These are phyloP conservation scores for Penicillium psychrosexuale DNA, from an alignment of 2,329 filamentous ascomycete genomes.

Conservation along the genomic window DNA sequence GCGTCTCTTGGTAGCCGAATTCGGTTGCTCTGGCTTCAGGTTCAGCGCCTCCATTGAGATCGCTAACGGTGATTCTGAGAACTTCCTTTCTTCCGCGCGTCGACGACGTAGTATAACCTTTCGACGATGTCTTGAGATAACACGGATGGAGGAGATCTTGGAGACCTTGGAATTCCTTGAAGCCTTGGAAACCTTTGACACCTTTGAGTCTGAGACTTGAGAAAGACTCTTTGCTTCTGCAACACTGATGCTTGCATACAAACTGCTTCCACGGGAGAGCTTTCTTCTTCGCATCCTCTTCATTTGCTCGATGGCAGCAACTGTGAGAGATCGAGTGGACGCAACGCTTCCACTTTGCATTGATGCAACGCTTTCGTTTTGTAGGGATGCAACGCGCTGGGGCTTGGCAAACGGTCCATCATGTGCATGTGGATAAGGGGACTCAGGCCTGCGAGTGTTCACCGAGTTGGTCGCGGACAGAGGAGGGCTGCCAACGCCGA, in stretches of 20 bases:
- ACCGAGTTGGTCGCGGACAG: not conserved
- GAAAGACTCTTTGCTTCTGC: not conserved
- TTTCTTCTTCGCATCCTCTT: constrained; percentile 3
- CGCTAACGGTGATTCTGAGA: not conserved
- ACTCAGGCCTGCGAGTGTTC: not conserved
- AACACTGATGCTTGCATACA: not conserved
- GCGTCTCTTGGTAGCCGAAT: constrained; percentile 33
- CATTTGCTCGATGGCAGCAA: constrained; percentile 15
- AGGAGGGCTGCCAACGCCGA: not conserved
- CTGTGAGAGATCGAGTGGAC: constrained; percentile 9
- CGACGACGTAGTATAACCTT: constrained; percentile 6
- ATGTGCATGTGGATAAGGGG: not conserved
- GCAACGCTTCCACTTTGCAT: constrained; percentile 8
- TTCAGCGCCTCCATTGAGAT: not conserved
- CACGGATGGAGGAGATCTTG: not conserved
- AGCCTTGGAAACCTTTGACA: not conserved
- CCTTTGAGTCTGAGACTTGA: not conserved
- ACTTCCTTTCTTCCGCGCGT: constrained; percentile 3
- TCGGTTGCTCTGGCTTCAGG: constrained; percentile 27
- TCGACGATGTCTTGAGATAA: not conserved
- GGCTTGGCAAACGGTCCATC: not conserved
- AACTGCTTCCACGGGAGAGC: not conserved
- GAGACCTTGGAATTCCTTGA: not conserved
- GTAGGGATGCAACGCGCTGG: not conserved
- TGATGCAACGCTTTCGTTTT: constrained; percentile 9